Conservation (phyloP, 1,284 basidiomycete species). For the Vanrija sp. region DNA sequence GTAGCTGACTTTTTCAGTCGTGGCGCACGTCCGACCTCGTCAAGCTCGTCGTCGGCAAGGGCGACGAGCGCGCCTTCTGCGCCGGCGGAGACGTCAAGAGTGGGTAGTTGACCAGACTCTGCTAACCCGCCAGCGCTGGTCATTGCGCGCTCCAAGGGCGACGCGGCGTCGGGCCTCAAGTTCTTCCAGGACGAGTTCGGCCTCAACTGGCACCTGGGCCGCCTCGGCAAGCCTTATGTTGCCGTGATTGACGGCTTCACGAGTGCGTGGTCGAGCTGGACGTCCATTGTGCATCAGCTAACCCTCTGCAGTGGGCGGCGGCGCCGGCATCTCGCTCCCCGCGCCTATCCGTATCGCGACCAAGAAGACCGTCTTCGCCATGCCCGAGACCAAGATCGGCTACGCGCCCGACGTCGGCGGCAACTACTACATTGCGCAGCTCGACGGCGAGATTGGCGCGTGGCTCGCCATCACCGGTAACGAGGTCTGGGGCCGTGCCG, state of each 20-base stretch:
- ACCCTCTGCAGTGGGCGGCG: conserved; percentile 76
- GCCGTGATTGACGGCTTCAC: conserved; percentile 86
- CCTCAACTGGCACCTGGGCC: conserved; percentile 78
- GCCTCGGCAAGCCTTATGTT: conserved; percentile 79
- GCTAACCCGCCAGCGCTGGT: conserved; percentile 8
- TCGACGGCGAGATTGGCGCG: conserved; percentile 88
- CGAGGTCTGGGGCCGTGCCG: conserved; percentile 67
- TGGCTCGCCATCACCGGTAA: conserved; percentile 89
- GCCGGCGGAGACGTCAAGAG: conserved; percentile 83
- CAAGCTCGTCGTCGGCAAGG: conserved; percentile 71
- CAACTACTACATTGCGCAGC: conserved; percentile 77
- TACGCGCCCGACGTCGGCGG: conserved; percentile 67
- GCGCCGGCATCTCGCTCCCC: conserved; percentile 82
- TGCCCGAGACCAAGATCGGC: conserved; percentile 93
- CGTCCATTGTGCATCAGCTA: conserved; percentile 4
- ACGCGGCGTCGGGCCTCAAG: conserved; percentile 58
- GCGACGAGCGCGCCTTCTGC: conserved; percentile 80
- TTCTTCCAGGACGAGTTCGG: conserved; percentile 96
- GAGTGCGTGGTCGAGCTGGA: conserved; percentile 59
- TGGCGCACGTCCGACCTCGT: conserved; percentile 73
- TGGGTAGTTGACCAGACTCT: conserved; percentile 8
- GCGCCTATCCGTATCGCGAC: conserved; percentile 91
- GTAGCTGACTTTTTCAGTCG: conserved; percentile 54
- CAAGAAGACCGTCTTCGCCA: conserved; percentile 86
- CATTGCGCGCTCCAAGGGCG: conserved; percentile 22